These are phyloP conservation scores for Trichoderma aggressivum DNA, from an alignment of 2,329 filamentous ascomycete genomes.

Conservation along the genomic window DNA sequence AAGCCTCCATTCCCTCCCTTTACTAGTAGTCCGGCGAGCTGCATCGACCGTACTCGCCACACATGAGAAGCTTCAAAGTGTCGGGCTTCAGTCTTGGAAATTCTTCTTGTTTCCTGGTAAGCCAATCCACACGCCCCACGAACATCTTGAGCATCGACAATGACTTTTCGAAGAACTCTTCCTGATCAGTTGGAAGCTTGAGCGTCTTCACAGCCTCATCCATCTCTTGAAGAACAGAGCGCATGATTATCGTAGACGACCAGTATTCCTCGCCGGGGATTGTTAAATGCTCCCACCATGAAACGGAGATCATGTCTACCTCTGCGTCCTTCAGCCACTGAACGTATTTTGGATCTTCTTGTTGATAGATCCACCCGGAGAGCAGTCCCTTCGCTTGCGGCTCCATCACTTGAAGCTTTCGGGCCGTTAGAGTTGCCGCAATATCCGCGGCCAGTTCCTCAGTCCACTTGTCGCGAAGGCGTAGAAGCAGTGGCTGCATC, in stretches of 20 bases:
- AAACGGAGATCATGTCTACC: background rate
- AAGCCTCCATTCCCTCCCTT: too few species aligned
- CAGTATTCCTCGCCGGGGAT: background rate
- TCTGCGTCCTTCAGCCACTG: background rate
- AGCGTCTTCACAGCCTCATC: background rate
- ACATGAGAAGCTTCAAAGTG: too few species aligned
- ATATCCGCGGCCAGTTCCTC: background rate
- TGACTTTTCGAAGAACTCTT: accelerated
- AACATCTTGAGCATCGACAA: background rate
- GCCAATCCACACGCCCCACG: background rate
- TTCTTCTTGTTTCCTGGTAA: too few species aligned
- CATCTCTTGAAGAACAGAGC: too few species aligned
- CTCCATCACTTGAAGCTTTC: background rate
- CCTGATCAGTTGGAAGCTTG: accelerated
- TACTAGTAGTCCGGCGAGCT: too few species aligned
- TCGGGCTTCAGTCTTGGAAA: background rate
- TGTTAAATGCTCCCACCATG: accelerated
- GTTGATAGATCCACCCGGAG: background rate
- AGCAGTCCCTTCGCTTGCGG: background rate
- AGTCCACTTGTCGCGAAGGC: background rate
- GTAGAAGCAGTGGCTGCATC: background rate
- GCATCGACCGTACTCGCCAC: too few species aligned
- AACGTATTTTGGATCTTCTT: background rate
- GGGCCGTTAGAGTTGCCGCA: background rate
- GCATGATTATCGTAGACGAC: background rate